Conservation (phyloP, 805 yeast species). For the Scheffersomyces spartinae region DNA sequence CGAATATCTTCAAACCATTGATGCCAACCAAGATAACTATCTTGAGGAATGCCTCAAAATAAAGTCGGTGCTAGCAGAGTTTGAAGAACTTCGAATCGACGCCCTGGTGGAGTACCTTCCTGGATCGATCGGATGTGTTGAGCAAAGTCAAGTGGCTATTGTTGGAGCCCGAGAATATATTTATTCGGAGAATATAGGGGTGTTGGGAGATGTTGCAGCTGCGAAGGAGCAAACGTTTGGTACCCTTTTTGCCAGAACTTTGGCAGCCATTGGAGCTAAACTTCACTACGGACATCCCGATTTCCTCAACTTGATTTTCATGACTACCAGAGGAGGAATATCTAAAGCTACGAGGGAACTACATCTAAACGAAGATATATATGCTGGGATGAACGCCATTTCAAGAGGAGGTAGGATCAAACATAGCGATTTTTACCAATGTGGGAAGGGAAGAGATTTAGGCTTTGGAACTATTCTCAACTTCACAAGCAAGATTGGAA, state of each 20-base stretch:
- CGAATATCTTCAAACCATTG: slow-evolving; percentile 69
- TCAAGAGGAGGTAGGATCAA: slow-evolving; percentile 75
- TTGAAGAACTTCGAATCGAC: slow-evolving; percentile 60
- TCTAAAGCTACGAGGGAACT: slow-evolving; percentile 78
- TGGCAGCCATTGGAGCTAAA: slow-evolving; percentile 75
- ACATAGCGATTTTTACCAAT: slow-evolving; percentile 74
- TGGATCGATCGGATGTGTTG: too few relatives aligned
- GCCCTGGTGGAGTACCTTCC: too few relatives aligned
- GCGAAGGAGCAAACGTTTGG: slow-evolving; percentile 87
- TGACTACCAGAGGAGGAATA: slow-evolving; percentile 82
- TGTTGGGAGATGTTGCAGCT: slow-evolving; percentile 78
- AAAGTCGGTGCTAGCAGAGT: slow-evolving; percentile 63
- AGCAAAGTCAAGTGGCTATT: too few relatives aligned
- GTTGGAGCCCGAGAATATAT: slow-evolving; percentile 78
- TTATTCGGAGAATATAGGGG: slow-evolving; percentile 73
- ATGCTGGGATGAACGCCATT: slow-evolving; percentile 76
- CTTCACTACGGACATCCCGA: slow-evolving; percentile 85
- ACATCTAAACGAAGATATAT: slow-evolving; percentile 76
- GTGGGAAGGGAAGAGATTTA: slow-evolving; percentile 81
- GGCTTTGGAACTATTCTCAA: slow-evolving; percentile 77
- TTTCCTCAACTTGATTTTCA: slow-evolving; percentile 60
- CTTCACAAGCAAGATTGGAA: slow-evolving; percentile 77
- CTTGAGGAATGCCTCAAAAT: slow-evolving; percentile 74
- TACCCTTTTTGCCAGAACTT: slow-evolving; percentile 69
- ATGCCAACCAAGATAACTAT: slow-evolving; percentile 78